Evolutionary conservation across 2,329 filamentous ascomycete genomes (phyloP).

Genomic region (Aspergillus hiratsukae): DNA sequence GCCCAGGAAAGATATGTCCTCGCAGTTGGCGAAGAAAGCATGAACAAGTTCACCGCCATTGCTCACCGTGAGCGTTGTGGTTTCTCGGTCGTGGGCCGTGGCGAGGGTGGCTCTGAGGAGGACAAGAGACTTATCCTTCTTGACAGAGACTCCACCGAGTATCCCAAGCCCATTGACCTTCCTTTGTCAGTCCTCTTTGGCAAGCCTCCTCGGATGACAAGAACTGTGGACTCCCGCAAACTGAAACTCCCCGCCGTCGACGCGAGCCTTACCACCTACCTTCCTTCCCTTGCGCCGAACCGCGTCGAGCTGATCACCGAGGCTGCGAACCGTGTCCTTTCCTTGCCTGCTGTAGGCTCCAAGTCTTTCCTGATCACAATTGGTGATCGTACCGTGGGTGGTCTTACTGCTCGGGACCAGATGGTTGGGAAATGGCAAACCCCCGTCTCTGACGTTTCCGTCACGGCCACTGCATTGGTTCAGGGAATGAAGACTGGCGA

Average conservation of each 20-base stretch:
- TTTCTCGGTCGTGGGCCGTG: conserved; percentile 84
- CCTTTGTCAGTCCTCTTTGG: conserved; percentile 87
- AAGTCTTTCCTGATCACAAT: conserved; percentile 98
- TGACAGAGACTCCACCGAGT: conserved; percentile 70
- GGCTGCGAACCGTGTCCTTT: conserved; percentile 76
- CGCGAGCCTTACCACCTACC: conserved; percentile 63
- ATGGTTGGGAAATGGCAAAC: conserved; percentile 97
- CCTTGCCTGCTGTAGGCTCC: conserved; percentile 85
- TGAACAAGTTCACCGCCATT: conserved; percentile 69
- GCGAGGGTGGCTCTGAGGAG: conserved; percentile 60
- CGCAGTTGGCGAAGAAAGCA: conserved; percentile 72
- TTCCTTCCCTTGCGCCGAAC: conserved; percentile 51
- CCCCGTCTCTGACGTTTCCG: conserved; percentile 88
- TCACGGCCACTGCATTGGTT: conserved; percentile 78
- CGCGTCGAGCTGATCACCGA: conserved; percentile 52
- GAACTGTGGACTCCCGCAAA: conserved; percentile 66
- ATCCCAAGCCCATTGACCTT: conserved; percentile 77
- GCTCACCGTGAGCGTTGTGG: conserved; percentile 79
- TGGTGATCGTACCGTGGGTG: conserved; percentile 85
- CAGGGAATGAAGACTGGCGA: conserved; percentile 74
- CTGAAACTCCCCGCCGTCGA: conserved; percentile 68
- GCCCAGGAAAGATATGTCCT: conserved; percentile 95
- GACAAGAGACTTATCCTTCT: conserved; percentile 71
- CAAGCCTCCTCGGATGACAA: conserved; percentile 75
- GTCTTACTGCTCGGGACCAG: conserved; percentile 82